These are phyloP conservation scores for Dothideomycetes sp. DNA, from an alignment of 2,329 filamentous ascomycete genomes.

Conservation along the genomic window DNA sequence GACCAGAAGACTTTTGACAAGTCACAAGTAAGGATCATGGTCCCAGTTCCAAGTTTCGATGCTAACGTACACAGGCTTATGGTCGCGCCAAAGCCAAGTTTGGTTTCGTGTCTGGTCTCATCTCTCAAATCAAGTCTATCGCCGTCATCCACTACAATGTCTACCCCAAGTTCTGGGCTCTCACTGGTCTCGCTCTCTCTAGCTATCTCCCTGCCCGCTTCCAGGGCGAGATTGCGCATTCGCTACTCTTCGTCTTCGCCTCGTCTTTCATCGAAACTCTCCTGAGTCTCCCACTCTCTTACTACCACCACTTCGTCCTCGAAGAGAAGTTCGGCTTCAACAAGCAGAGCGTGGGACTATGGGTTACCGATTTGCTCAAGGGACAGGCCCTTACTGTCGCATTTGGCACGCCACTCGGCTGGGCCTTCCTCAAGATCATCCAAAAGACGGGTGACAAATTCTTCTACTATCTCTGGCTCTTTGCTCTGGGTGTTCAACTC, in stretches of 20 bases:
- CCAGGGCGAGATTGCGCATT: constrained; percentile 86
- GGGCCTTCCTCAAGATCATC: constrained; percentile 87
- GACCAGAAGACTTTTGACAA: constrained; percentile 88
- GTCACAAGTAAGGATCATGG: constrained; percentile 55
- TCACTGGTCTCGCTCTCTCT: constrained; percentile 66
- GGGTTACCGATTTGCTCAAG: constrained; percentile 86
- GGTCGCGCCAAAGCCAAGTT: constrained; percentile 93
- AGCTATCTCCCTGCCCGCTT: constrained; percentile 68
- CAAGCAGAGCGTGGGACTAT: constrained; percentile 86
- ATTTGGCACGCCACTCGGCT: constrained; percentile 78
- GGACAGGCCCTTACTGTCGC: constrained; percentile 71
- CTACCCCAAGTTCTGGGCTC: constrained; percentile 80
- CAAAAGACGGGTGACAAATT: constrained; percentile 88
- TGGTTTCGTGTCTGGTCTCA: constrained; percentile 69
- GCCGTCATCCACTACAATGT: constrained; percentile 84
- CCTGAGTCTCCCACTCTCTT: constrained; percentile 67
- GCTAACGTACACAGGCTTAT: constrained; percentile 53
- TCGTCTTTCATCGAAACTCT: constrained; percentile 76
- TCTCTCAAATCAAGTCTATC: constrained; percentile 78
- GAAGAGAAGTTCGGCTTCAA: constrained; percentile 99
- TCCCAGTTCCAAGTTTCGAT: constrained; percentile 4
- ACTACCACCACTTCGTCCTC: constrained; percentile 92
- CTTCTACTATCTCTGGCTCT: constrained; percentile 97
- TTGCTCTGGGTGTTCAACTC: constrained; percentile 79
- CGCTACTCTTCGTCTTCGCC: constrained; percentile 80